A percentile compares a stretch with the other conserved stretches of the same genome.
These are phyloP conservation scores for Tricholoma flavovirens DNA, from an alignment of 768 basidiomycete species.

Conservation along the genomic window DNA sequence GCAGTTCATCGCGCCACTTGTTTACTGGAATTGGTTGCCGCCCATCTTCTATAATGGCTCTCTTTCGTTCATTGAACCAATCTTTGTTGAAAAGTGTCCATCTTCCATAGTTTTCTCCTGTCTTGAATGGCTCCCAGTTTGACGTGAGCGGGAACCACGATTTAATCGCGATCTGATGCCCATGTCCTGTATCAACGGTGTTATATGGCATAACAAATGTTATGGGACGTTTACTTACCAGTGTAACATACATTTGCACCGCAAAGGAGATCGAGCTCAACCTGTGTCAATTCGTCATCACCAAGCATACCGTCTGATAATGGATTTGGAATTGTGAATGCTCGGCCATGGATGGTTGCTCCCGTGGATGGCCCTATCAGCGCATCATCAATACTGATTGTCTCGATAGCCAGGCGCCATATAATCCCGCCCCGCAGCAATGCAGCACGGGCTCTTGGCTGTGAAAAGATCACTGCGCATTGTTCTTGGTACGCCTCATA, in stretches of 20 bases:
- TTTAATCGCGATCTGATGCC: conserved; percentile 1
- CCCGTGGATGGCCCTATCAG: conserved; percentile 9
- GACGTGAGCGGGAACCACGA: conserved; percentile 15
- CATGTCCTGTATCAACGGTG: neutral
- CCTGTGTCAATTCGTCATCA: conserved; percentile 11
- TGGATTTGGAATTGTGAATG: neutral
- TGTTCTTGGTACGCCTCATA: conserved; percentile 6
- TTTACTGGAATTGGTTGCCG: neutral
- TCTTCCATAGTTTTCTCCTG: neutral
- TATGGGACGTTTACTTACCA: neutral
- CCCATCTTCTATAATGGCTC: neutral
- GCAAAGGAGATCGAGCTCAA: conserved; percentile 12
- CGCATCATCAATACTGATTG: conserved; percentile 6
- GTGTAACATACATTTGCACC: conserved; percentile 11
- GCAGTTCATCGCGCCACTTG: neutral
- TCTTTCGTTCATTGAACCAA: neutral
- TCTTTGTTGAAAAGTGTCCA: conserved; percentile 1
- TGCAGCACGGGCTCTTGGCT: conserved; percentile 9
- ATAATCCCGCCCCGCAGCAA: conserved; percentile 10
- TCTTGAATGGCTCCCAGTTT: neutral
- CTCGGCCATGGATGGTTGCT: neutral
- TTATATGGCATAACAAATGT: neutral
- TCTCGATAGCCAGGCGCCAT: conserved; percentile 9
- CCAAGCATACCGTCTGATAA: conserved; percentile 2
- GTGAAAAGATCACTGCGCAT: neutral